Evolutionary conservation across 441 rosid species (phyloP), one percentile per base, ranked within the genome.

Genomic region (Adansonia rubrostipa): DNA sequence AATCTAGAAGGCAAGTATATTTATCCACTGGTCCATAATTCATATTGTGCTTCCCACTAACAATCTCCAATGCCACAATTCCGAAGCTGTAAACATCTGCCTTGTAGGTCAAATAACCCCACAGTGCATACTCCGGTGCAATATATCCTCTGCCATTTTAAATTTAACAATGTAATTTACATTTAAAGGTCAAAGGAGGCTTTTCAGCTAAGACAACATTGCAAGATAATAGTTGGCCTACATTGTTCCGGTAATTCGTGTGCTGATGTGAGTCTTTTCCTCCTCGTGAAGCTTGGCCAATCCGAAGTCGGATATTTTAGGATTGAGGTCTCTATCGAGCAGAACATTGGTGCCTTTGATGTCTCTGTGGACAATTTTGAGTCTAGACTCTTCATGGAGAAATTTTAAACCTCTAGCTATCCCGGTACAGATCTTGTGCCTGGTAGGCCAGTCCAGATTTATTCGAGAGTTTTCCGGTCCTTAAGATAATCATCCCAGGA

Each of bases 11-110:
- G 70, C 70, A 65, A 40, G 70, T 40, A 11, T n/a, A 65, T 15
- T 65, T 20, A 47, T 9, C 47, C 70, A n/a, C 24, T 15, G 50
- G 24, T 2, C 70, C 70, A 42, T 65, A 40, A 65, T 65, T 40
- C 70, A 65, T 65, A 42, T 70, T 70, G 57, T 70, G 57, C 45
- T 50, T 70, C 60, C 74, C 74, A 14, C 85, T 87, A 10, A 91
- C 89, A 4, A 91, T 85, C 82, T 91, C 95, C 80, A 89, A 76
- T 14, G 82, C 85, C 68, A 91, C 85, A 42, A 91, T 83, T 19
- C 95, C 95, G 19, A 84, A 90, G 71, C 95, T 91, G 72, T 91
- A 91, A 14, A 91, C 92, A 84, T 91, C 93, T 61, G 89, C 95
- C 83, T 90, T 91, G 84, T 83, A 78, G 64, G 88, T 83, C 77